Conservation (phyloP, 371 early-diverging fungal genomes). For the Mucor indicus region DNA sequence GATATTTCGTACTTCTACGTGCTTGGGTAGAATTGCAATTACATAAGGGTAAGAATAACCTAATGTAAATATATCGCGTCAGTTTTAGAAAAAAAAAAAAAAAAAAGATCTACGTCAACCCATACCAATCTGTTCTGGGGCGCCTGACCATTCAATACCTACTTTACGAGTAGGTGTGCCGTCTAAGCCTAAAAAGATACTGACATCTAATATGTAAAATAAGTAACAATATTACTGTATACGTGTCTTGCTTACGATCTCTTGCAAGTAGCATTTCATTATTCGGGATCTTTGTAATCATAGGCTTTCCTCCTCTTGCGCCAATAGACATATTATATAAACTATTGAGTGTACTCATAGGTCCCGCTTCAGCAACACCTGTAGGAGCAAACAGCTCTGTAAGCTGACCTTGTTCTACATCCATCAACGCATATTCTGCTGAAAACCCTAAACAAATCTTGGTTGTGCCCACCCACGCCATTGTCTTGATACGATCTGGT, state of each 20-base stretch:
- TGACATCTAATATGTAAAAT: slow-evolving; percentile 48
- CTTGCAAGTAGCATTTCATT: slow-evolving; percentile 72
- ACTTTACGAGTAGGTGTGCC: slow-evolving; percentile 64
- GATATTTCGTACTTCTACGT: slow-evolving; percentile 85
- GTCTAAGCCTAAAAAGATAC: slow-evolving; percentile 69
- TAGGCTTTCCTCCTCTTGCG: slow-evolving; percentile 60
- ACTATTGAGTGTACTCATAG: slow-evolving; percentile 45
- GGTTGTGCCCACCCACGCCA: slow-evolving; percentile 69
- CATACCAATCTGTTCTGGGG: slow-evolving; percentile 67
- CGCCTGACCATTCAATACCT: slow-evolving; percentile 74
- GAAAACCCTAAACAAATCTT: slow-evolving; percentile 68
- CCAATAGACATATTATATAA: slow-evolving; percentile 58
- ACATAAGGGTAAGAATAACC: slow-evolving; percentile 77
- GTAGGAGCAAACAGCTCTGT: slow-evolving; percentile 51
- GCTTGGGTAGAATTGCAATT: slow-evolving; percentile 64
- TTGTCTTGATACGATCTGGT: slow-evolving; percentile 64
- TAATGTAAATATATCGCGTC: slow-evolving; percentile 4
- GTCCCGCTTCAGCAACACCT: slow-evolving; percentile 34
- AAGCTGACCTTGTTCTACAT: slow-evolving; percentile 55
- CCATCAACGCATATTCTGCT: slow-evolving; percentile 66
- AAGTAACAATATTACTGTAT: neutral
- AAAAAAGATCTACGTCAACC: no score
- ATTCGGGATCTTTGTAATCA: slow-evolving; percentile 68
- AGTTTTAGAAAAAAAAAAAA: no score
- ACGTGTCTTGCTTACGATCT: slow-evolving; percentile 46